Evolutionary conservation across 2,329 filamentous ascomycete species (phyloP).

Genomic region (Xylariaceae sp.): DNA sequence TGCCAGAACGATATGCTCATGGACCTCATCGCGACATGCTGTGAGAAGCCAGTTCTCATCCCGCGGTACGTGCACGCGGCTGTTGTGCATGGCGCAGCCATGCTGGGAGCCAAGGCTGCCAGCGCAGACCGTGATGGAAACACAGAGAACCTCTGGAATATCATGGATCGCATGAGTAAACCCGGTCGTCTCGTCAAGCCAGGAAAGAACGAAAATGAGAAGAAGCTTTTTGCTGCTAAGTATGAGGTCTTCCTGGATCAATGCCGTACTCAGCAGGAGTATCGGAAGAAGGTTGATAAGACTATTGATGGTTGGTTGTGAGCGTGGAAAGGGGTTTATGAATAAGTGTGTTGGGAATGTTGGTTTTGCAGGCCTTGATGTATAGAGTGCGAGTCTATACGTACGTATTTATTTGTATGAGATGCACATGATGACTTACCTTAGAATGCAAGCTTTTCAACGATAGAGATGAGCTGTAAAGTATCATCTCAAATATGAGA

Average conservation of each 20-base stretch:
- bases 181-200: constrained; percentile 79
- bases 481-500: too few species aligned
- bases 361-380: too few species aligned
- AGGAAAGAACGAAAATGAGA: constrained; percentile 65
- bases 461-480: too few species aligned
- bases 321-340: constrained; percentile 13
- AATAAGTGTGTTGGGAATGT: too few species aligned
- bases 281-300: constrained; percentile 72
- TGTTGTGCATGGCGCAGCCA: constrained; percentile 95
- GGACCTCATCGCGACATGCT: constrained; percentile 83
- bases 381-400: too few species aligned
- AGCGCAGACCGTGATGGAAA: constrained; percentile 70
- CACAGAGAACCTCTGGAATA: constrained; percentile 85
- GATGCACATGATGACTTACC: neutral
- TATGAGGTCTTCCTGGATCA: constrained; percentile 95
- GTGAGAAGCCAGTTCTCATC: constrained; percentile 87
- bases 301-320: constrained; percentile 38
- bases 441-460: neutral
- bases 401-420: neutral
- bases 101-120: constrained; percentile 96
- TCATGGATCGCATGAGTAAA: constrained; percentile 98
- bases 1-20: constrained; percentile 95
- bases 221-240: constrained; percentile 76
- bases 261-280: constrained; percentile 77
- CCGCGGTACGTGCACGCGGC: constrained; percentile 91